Base-by-base conservation (phyloP, 1,284 basidiomycete genomes). In the Microbotryum violaceum region DNA sequence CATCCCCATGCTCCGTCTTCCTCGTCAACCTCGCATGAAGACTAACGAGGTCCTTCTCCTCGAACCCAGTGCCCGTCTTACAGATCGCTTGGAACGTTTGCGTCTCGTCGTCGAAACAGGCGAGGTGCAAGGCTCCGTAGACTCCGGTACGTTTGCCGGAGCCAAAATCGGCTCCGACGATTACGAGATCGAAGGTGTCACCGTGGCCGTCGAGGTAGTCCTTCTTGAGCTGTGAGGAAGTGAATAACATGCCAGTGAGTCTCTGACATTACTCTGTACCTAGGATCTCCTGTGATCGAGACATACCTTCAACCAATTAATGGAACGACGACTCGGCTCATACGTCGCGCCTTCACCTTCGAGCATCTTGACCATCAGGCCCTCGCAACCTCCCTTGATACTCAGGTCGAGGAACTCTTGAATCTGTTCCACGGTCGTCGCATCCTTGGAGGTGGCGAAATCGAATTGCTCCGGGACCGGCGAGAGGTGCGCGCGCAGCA, bases 311-410 rank as follows among this genome's bases (percentile, higher is more conserved):
- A 99, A 79, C 96, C 96, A 99, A 74, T 98, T 97, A 66, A 97
- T 89, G 76, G 87, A 91, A 49, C 96, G 81, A 58, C 92, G 80
- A 74, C 89, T 93, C 3, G 96, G 96, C 75, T 97, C 92, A 75
- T 99, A 99, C 70, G 84, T 89, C 72, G 93, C 91, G 18, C 87
- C 87, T 46, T 89, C 85, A 27, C 85, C 89, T 47, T 92, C 88
- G 16, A 98, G 80, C 91, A 97, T 96, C 78, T 99, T 99, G 65
- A 99, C 91, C 96, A 99, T 97, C 54, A 99, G 81, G 4, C 96
- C 96, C 75, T 99, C 96, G 75, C 96, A 98, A 1, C 94, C 92
- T 73, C 97, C 92, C 74, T 92, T 94, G 68, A 99, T 90, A 74
- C 89, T 93, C 70, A 92, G 88, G 72, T 98, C 96, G 20, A 99